phyloP scores from a whole-genome alignment of 169 alveolate species.

The Babesia microti region DNA sequence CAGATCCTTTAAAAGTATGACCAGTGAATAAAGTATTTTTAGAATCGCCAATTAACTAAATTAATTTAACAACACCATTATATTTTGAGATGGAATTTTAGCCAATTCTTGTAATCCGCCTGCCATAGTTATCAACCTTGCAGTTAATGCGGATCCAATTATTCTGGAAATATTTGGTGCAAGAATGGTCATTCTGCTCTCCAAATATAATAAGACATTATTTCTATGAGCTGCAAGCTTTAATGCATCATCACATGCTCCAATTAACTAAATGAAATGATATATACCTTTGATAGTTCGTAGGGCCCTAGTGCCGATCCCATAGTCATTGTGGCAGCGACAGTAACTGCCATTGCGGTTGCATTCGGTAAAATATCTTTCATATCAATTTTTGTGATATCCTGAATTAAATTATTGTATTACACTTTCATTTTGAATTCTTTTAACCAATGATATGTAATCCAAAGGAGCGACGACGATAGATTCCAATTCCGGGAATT shows the following conservation, averaged over 20 bases:
- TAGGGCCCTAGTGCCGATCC: slow-evolving; percentile 51
- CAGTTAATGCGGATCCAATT: slow-evolving; percentile 91
- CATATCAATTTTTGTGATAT: slow-evolving; percentile 58
- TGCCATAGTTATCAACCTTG: slow-evolving; percentile 89
- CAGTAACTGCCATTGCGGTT: slow-evolving; percentile 77
- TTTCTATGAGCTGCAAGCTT: slow-evolving; percentile 45
- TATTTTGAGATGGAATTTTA: slow-evolving; percentile 79
- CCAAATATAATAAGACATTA: slow-evolving; percentile 59
- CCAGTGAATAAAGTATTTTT: slow-evolving; percentile 8
- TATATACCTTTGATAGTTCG: slow-evolving; percentile 27
- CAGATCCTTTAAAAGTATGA: slow-evolving; percentile 7
- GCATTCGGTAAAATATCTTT: slow-evolving; percentile 71
- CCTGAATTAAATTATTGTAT: slow-evolving; percentile 14
- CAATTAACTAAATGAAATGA: slow-evolving; percentile 7
- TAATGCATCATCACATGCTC: slow-evolving; percentile 57
- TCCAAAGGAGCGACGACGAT: slow-evolving; percentile 74
- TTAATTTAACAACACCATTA: slow-evolving; percentile 54
- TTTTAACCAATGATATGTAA: slow-evolving; percentile 70
- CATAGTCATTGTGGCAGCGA: slow-evolving; percentile 68
- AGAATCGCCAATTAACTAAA: too few relatives aligned
- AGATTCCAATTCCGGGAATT: slow-evolving; percentile 74
- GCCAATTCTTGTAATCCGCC: slow-evolving; percentile 87
- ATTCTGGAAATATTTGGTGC: slow-evolving; percentile 93
- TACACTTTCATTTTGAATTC: slow-evolving; percentile 64
- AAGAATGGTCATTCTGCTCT: slow-evolving; percentile 79